A percentile compares a stretch with the other conserved stretches of the same genome.
Conservation (phyloP, 352 stramenopile species). For the Pythium aristosporum region DNA sequence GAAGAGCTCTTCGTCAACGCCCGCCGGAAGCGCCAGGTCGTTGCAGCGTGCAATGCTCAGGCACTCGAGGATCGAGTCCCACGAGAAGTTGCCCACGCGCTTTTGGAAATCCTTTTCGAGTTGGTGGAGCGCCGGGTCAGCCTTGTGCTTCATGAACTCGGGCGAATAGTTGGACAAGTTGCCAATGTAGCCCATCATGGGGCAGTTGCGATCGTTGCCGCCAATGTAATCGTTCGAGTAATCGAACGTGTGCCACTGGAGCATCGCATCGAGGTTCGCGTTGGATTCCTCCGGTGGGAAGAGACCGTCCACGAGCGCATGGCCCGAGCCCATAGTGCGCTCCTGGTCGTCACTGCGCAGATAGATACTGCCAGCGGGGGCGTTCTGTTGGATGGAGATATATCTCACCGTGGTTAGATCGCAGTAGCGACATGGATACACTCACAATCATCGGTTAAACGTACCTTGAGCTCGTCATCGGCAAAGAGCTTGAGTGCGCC, state of each 20-base stretch:
- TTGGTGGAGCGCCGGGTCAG: conserved; percentile 42
- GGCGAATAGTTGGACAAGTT: conserved; percentile 58
- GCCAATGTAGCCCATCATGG: conserved; percentile 68
- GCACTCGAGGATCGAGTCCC: conserved; percentile 76
- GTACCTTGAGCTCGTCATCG: conserved; percentile 59
- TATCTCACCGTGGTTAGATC: not conserved
- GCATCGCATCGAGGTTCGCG: conserved; percentile 57
- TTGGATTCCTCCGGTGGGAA: conserved; percentile 62
- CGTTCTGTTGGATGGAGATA: not conserved
- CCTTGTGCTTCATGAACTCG: conserved; percentile 51
- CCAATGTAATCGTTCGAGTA: conserved; percentile 81
- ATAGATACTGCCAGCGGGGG: conserved; percentile 46
- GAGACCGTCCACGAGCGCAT: conserved; percentile 74
- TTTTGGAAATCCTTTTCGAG: conserved; percentile 60
- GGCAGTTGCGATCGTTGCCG: conserved; percentile 75
- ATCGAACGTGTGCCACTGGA: conserved; percentile 76
- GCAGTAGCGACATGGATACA: not conserved
- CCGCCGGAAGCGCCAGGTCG: conserved; percentile 54
- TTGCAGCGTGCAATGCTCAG: conserved; percentile 83
- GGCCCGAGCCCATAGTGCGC: conserved; percentile 78
- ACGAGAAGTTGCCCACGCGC: conserved; percentile 78
- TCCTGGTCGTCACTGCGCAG: conserved; percentile 86
- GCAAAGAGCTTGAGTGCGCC: conserved; percentile 71
- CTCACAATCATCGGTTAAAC: conserved; percentile 3
- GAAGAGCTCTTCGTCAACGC: conserved; percentile 73